Evolutionary conservation across 1,139 yeast species (phyloP).

Genomic region (Yamadazyma siamensis): DNA sequence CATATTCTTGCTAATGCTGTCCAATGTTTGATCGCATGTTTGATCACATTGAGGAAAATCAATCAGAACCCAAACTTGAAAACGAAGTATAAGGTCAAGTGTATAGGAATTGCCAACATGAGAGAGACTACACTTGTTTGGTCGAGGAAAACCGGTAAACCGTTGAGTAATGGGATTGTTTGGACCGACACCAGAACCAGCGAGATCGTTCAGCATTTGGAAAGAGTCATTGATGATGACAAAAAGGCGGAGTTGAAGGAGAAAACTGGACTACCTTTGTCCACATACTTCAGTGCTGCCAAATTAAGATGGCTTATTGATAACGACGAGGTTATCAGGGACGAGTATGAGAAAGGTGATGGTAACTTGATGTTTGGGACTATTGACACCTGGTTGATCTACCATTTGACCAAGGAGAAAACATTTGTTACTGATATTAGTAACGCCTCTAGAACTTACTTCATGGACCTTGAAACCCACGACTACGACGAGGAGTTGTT

Average conservation of each 20-base stretch:
- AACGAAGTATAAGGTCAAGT: conserved; percentile 53
- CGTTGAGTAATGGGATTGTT: conserved; percentile 84
- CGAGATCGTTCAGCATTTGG: conserved; percentile 65
- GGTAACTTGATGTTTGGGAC: conserved; percentile 85
- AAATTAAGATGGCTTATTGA: conserved; percentile 89
- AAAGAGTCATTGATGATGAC: conserved; percentile 56
- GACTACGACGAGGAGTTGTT: conserved; percentile 77
- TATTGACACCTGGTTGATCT: conserved; percentile 90
- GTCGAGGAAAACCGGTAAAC: conserved; percentile 80
- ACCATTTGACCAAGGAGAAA: conserved; percentile 73
- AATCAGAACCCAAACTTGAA: conserved; percentile 51
- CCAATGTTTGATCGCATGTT: conserved; percentile 67
- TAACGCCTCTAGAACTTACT: conserved; percentile 88
- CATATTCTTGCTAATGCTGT: conserved; percentile 82
- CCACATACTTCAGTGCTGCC: conserved; percentile 90
- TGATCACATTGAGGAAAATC: conserved; percentile 53
- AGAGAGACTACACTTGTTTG: conserved; percentile 92
- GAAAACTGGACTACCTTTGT: conserved; percentile 81
- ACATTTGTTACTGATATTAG: conserved; percentile 82
- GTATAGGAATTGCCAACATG: conserved; percentile 91
- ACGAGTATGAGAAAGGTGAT: conserved; percentile 72
- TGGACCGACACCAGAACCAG: conserved; percentile 95
- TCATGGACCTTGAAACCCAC: conserved; percentile 76
- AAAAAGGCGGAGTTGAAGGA: conserved; percentile 55
- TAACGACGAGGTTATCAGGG: conserved; percentile 65